Base-by-base conservation (phyloP, 257 asterid genomes). In the Ophiorrhiza pumila region DNA sequence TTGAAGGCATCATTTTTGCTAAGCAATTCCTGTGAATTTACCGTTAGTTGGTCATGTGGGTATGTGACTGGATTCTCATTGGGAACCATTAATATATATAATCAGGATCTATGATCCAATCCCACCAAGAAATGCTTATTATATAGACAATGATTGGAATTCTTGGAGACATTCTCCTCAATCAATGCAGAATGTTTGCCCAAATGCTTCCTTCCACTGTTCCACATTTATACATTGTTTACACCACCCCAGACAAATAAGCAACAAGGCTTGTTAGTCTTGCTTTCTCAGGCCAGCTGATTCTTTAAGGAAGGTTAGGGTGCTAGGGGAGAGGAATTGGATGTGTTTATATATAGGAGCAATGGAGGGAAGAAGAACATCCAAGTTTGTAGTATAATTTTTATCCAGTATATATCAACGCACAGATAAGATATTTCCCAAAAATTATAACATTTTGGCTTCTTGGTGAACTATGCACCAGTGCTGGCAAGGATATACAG, bases 11-110 rank as follows among this genome's bases (percentile, higher is more conserved):
- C 66, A 25, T 15, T 47, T 60, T 46, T 17, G 13, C 58, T 15
- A 37, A 61, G 10, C 42, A 7, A 25, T 55, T 39, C 4, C 4
- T 73, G 43, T 46, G 25, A 70, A 42, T 68, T 76, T 73, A 70
- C 65, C 71, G 74, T 82, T 74, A 65, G 71, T 37, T 55, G 80
- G 73, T 84, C 88, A 84, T 86, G 85, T 84, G 90, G 58, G 34
- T 81, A 83, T 63, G 85, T 81, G 84, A 78, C 37, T 76, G 79
- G 83, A 78, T 80, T 67, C 86, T 80, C 73, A 68, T n/a, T 60
- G 22, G 29, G 45, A 77, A 58, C 14, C 4, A 23, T 20, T 78
- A 41, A 46, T 56, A 22, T 60, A 61, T 69, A 66, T 18, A 68
- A 72, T 35, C 57, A 55, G 61, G 50, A 69, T 69, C 50, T 31